Evolutionary conservation across 345 rosid genomes (phyloP), one percentile per base, ranked within the genome.

Genomic region (Pelargonium nanum): DNA sequence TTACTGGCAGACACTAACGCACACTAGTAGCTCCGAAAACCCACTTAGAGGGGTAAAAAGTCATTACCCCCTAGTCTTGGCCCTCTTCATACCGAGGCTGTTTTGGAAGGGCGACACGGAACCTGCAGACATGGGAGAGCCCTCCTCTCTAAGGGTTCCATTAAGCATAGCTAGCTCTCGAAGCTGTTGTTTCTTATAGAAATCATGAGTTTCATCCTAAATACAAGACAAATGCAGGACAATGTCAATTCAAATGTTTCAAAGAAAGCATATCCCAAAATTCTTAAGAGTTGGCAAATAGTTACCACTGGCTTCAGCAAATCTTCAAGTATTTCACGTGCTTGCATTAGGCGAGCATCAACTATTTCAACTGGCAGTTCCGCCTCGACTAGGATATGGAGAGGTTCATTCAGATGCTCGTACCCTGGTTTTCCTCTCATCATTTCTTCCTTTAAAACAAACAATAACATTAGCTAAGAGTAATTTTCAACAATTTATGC

Each of bases 381-480:
- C 28, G 87, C 99, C 84, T 94, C 97, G 21, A 94, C 81, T 68
- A 94, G 78, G 73, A 94, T 85, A 70, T 88, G 97, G 50, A 94
- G 95, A 59, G 89, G 99, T 64, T 94, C 97, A 70, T 83, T 88
- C 57, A 94, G 77, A 67, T 94, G 99, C 69, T 94, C 97, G 62
- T 86, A 94, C 22, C 99, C 99, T 7, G 91, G 88, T 60, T 88
- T 94, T 60, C 97, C 99, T 74, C 97, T 83, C 95, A 90, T 78
- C 80, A 88, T 74, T 68, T 90, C 97, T 73, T 94, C 99, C 99
- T 94, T 60, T 57, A 74, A 66, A 15, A 6, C 19, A 51, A 19
- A 28, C 10, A 70, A 34, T 22, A 32, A 22, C 26, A 52, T 62
- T 20, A 25, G 44, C 23, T 6, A 7, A 8, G 19, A 4, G 22